phyloP scores from a whole-genome alignment of 2,329 filamentous ascomycete species.

The Microcyclospora pomicola region DNA sequence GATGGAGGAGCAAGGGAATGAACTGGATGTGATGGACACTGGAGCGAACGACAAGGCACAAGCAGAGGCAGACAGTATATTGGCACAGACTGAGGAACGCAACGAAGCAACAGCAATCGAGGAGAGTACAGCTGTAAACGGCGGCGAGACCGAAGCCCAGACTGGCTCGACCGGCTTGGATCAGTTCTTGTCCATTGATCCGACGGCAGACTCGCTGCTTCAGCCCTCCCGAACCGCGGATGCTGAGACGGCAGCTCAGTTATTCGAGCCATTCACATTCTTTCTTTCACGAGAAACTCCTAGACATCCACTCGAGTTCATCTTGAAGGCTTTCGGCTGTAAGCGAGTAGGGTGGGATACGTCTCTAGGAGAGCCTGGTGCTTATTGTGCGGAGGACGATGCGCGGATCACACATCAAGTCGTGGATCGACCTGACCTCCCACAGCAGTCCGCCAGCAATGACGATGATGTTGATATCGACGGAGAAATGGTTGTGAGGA shows the following conservation, averaged over 20 bases:
- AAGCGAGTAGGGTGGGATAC: constrained; percentile 92
- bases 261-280: constrained; percentile 82
- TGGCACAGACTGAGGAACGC: constrained; percentile 21
- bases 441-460: constrained; percentile 29
- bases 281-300: constrained; percentile 91
- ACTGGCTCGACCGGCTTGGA: constrained; percentile 48
- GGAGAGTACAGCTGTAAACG: constrained; percentile 2
- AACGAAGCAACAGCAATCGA: constrained; percentile 22
- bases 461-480: constrained; percentile 37
- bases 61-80: constrained; percentile 34
- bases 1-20: constrained; percentile 16
- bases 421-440: constrained; percentile 71
- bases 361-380: constrained; percentile 68
- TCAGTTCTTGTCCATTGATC: constrained; percentile 74
- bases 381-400: constrained; percentile 81
- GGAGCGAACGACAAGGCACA: constrained; percentile 29
- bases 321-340: constrained; percentile 87
- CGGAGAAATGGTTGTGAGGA: constrained; percentile 39
- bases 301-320: constrained; percentile 77
- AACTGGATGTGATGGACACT: constrained; percentile 14
- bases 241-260: constrained; percentile 48
- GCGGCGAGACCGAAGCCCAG: constrained; percentile 1
- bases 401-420: constrained; percentile 90
- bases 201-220: constrained; percentile 70
- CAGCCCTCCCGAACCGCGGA: constrained; percentile 56